Evolutionary conservation across 2,329 filamentous ascomycete genomes (phyloP).

Genomic region (Ophiostoma triangulosporum): DNA sequence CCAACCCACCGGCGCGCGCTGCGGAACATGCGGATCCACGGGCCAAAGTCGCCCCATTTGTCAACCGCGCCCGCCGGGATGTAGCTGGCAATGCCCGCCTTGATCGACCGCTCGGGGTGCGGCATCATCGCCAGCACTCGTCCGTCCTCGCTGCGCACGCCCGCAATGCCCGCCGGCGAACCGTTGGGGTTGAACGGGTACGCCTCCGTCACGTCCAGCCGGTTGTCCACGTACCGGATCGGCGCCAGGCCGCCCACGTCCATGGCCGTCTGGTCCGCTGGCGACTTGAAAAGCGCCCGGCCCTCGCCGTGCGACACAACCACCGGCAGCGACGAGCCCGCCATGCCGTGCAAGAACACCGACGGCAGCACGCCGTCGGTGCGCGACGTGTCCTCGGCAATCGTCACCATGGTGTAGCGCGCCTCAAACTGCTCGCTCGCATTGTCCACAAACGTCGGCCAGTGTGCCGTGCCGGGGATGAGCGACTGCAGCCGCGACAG

Average conservation of each 20-base stretch:
- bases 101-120: constrained; percentile 79
- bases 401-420: constrained; percentile 67
- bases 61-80: constrained; percentile 43
- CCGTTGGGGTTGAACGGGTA: constrained; percentile 90
- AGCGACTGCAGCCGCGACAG: constrained; percentile 68
- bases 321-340: constrained; percentile 68
- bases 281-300: constrained; percentile 55
- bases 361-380: constrained; percentile 31
- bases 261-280: constrained; percentile 38
- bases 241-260: constrained; percentile 57
- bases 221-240: constrained; percentile 77
- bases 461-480: constrained; percentile 70
- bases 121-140: constrained; percentile 84
- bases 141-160: constrained; percentile 63
- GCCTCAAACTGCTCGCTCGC: constrained; percentile 80
- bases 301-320: constrained; percentile 87
- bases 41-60: constrained; percentile 68
- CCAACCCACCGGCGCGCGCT: constrained; percentile 83
- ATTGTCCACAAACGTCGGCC: constrained; percentile 83
- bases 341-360: constrained; percentile 88
- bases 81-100: constrained; percentile 67
- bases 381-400: constrained; percentile 42
- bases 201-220: constrained; percentile 55
- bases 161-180: constrained; percentile 67
- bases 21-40: constrained; percentile 77